Conservation (phyloP, 208 protist species). For the Leishmania martiniquensis region DNA sequence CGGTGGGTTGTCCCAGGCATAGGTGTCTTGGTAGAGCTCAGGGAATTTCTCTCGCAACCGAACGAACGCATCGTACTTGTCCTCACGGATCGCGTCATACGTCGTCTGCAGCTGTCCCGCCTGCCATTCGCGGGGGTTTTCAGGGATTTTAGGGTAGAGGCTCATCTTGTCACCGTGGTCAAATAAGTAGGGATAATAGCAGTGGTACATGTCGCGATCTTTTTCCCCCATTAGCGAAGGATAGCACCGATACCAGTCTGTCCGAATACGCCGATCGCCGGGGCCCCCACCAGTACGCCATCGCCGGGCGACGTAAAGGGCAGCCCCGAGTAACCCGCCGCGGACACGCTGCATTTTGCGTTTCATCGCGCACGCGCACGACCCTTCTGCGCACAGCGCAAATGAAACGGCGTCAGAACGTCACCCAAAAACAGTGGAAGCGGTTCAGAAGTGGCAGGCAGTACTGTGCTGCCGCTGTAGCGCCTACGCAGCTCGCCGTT, state of each 20-base stretch:
- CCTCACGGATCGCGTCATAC: conserved; percentile 94
- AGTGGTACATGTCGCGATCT: conserved; percentile 94
- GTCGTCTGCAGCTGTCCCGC: conserved; percentile 92
- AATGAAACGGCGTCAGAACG: neutral
- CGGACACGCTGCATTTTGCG: conserved; percentile 24
- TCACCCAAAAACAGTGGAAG: too few species aligned
- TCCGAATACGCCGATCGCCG: conserved; percentile 82
- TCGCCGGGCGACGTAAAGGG: conserved; percentile 35
- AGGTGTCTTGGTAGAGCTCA: conserved; percentile 93
- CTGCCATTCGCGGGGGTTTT: conserved; percentile 92
- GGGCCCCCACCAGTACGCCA: conserved; percentile 77
- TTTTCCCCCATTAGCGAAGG: conserved; percentile 89
- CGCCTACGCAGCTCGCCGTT: neutral
- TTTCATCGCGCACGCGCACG: conserved; percentile 1
- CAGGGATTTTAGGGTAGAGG: conserved; percentile 92
- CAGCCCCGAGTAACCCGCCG: neutral
- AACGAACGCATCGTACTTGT: conserved; percentile 94
- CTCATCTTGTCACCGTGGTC: conserved; percentile 93
- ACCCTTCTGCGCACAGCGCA: neutral
- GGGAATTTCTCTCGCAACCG: conserved; percentile 92
- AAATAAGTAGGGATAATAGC: conserved; percentile 94
- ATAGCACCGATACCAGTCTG: conserved; percentile 92
- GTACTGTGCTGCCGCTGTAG: neutral
- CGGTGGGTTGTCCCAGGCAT: conserved; percentile 91
- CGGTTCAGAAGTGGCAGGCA: neutral